Evolutionary conservation across 1,284 basidiomycete genomes (phyloP).

Genomic region (Fomitopsis betulina): DNA sequence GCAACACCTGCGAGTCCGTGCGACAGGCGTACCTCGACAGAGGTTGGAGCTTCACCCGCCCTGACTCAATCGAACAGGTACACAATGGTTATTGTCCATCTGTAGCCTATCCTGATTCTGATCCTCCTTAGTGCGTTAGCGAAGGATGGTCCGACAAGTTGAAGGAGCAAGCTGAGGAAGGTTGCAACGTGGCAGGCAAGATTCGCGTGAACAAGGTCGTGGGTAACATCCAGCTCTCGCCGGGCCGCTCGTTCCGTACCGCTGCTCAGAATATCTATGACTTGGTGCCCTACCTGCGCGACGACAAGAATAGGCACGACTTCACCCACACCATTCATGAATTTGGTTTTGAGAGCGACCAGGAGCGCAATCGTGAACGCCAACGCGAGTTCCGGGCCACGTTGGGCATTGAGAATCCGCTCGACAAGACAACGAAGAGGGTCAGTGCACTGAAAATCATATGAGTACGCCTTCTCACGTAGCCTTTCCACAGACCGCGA

Average conservation of each 20-base stretch:
- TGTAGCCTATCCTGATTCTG: not conserved
- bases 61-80: conserved; percentile 91
- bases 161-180: conserved; percentile 88
- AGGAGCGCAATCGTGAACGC: conserved; percentile 69
- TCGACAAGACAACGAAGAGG: conserved; percentile 67
- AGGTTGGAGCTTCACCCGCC: conserved; percentile 94
- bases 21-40: conserved; percentile 85
- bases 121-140: conserved; percentile 75
- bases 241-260: conserved; percentile 90
- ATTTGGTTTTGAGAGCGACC: conserved; percentile 82
- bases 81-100: conserved; percentile 18
- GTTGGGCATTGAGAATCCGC: conserved; percentile 78
- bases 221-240: conserved; percentile 86
- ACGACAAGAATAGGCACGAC: conserved; percentile 85
- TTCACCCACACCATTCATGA: conserved; percentile 90
- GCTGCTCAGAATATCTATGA: conserved; percentile 85
- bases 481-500: conserved; percentile 43
- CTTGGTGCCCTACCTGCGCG: conserved; percentile 91
- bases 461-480: not conserved
- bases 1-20: conserved; percentile 96
- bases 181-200: conserved; percentile 90
- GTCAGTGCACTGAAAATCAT: conserved; percentile 33
- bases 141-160: conserved; percentile 97
- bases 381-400: conserved; percentile 68
- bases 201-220: conserved; percentile 97